These are phyloP conservation scores for Aspergillus thermomutatus DNA, from an alignment of 2,329 filamentous ascomycete genomes.

Conservation along the genomic window DNA sequence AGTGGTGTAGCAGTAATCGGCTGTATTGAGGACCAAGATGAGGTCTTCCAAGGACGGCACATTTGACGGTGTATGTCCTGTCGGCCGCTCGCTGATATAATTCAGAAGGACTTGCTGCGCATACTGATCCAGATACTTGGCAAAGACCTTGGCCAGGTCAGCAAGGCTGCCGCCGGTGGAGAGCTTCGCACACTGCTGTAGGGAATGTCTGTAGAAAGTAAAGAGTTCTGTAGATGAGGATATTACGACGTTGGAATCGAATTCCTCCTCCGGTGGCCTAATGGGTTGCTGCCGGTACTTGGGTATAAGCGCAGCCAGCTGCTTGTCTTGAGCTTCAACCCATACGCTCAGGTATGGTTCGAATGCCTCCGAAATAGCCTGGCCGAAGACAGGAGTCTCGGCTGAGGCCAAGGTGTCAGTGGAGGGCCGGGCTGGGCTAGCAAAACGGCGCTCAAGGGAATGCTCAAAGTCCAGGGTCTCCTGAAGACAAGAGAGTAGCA, in stretches of 20 bases:
- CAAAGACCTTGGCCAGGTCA: conserved; percentile 79
- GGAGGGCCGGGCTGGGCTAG: conserved; percentile 66
- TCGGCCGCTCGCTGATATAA: conserved; percentile 60
- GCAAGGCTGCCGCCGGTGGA: conserved; percentile 85
- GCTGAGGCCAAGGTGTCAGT: conserved; percentile 88
- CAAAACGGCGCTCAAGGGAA: conserved; percentile 78
- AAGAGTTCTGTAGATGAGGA: conserved; percentile 94
- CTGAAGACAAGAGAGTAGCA: conserved; percentile 83
- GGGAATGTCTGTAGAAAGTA: conserved; percentile 88
- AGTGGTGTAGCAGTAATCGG: conserved; percentile 94
- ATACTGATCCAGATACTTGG: conserved; percentile 93
- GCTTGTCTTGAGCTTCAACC: conserved; percentile 93
- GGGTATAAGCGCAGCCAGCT: conserved; percentile 78
- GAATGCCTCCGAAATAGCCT: conserved; percentile 92
- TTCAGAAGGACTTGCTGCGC: conserved; percentile 85
- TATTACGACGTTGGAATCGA: conserved; percentile 84
- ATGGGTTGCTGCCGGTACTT: conserved; percentile 82
- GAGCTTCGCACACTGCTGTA: conserved; percentile 93
- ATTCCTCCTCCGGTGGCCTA: conserved; percentile 82
- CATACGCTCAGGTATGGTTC: conserved; percentile 95
- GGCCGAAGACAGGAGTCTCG: conserved; percentile 73
- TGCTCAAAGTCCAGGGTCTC: conserved; percentile 98
- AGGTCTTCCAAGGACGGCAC: conserved; percentile 65
- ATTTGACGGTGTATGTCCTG: conserved; percentile 52
- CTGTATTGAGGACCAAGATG: conserved; percentile 87